These are phyloP conservation scores for Sclerotinia borealis DNA, from an alignment of 2,329 filamentous ascomycete genomes.

Conservation along the genomic window DNA sequence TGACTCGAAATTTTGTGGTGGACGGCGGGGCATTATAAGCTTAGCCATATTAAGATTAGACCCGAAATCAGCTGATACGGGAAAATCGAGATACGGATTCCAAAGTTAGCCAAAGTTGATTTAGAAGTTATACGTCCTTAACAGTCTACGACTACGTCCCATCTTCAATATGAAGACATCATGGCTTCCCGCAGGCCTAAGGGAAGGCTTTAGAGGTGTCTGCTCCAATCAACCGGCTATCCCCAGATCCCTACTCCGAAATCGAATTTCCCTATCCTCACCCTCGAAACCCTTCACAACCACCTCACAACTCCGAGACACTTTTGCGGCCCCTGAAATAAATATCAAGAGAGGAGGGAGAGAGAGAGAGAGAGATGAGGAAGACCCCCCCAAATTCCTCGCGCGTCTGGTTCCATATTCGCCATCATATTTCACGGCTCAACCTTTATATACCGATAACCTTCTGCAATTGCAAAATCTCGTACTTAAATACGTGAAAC, in stretches of 20 bases:
- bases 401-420: conserved; percentile 77
- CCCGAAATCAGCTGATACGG: background rate
- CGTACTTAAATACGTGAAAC: conserved; percentile 61
- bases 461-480: conserved; percentile 68
- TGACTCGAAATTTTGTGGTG: conserved; percentile 12
- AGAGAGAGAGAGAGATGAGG: conserved; percentile 19
- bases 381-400: conserved; percentile 33
- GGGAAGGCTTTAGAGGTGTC: conserved; percentile 25
- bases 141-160: conserved; percentile 1
- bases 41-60: background rate
- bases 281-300: conserved; percentile 27
- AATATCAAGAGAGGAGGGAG: conserved; percentile 33
- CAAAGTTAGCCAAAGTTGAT: background rate
- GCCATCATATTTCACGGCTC: conserved; percentile 90
- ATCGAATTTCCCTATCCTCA: conserved; percentile 14
- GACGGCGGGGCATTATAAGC: background rate
- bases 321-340: conserved; percentile 41
- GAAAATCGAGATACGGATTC: conserved; percentile 9
- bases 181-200: conserved; percentile 27
- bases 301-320: conserved; percentile 27
- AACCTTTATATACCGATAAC: conserved; percentile 79
- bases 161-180: conserved; percentile 30
- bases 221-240: conserved; percentile 16
- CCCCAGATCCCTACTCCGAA: conserved; percentile 13
- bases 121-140: background rate